Evolutionary conservation across 2,329 filamentous ascomycete species (phyloP), one percentile per base, ranked within the genome.

Genomic region (Chaetomiaceae sp.): DNA sequence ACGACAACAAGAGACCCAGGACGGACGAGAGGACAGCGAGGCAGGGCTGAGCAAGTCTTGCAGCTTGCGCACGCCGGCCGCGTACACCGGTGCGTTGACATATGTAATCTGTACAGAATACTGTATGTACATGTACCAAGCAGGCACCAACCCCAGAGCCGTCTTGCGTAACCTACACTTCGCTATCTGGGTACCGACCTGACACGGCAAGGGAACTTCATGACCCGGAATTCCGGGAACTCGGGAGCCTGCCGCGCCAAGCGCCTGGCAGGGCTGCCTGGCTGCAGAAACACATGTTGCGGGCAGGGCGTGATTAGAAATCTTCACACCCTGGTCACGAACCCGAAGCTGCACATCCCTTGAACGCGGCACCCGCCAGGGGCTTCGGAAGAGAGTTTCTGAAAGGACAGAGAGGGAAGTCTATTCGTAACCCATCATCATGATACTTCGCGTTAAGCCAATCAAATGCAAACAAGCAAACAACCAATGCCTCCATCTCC

Each of bases 161-260:
- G 12, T 34, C 23, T 41, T 48, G 48, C 48, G 48, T 51, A 35
- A 51, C 43, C 43, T n/a, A n/a, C n/a, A n/a, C n/a, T n/a, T n/a
- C n/a, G n/a, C n/a, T n/a, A n/a, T n/a, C n/a, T n/a, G n/a, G n/a
- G n/a, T n/a, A n/a, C n/a, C n/a, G n/a, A 35, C 13, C 30, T 27
- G 34, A 35, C 41, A 44, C 31, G 6, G n/a, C 33, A 27, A 33
- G 30, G n/a, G 41, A 37, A 39, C 19, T n/a, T 17, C 16, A 16
- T 14, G 33, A 43, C 13, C 42, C 42, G 46, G 16, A 31, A n/a
- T 38, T 9, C 42, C 42, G 46, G 16, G 23, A n/a, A n/a, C 16
- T 20, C 20, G 37, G 42, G 20, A 37, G 16, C 4, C 12, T 20
- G 23, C 31, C 39, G 40, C 23, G 46, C 45, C 45, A 48, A 43